phyloP scores from a whole-genome alignment of 768 basidiomycete species.

The Boletus tomentosulus region DNA sequence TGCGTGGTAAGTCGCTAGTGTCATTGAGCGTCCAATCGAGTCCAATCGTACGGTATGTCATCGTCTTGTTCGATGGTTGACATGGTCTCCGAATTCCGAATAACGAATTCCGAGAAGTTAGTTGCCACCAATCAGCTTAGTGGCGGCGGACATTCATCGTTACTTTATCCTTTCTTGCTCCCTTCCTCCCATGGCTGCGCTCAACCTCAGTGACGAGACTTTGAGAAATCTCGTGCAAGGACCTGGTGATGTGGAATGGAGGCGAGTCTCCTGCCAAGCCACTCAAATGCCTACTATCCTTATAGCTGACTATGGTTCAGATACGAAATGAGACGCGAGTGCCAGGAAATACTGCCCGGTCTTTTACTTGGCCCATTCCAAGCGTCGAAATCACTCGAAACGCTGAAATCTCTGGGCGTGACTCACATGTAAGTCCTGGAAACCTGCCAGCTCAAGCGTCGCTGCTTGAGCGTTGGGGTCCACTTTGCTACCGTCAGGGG shows the following conservation, averaged over 20 bases:
- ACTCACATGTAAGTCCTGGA: constrained; percentile 67
- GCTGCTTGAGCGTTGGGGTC: not conserved
- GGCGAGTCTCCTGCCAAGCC: constrained; percentile 38
- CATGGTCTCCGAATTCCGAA: constrained; percentile 27
- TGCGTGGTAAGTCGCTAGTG: constrained; percentile 8
- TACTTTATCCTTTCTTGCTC: not conserved
- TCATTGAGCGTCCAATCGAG: constrained; percentile 5
- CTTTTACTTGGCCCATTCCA: constrained; percentile 85
- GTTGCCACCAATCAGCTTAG: not conserved
- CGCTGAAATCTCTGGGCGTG: constrained; percentile 59
- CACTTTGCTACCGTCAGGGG: not conserved
- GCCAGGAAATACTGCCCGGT: constrained; percentile 84
- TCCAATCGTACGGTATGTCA: constrained; percentile 51
- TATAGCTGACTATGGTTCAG: constrained; percentile 34
- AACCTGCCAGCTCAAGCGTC: not conserved
- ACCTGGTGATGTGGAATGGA: constrained; percentile 81
- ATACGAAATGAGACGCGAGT: constrained; percentile 95
- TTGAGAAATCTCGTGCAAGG: constrained; percentile 68
- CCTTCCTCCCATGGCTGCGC: constrained; percentile 12
- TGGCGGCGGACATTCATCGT: not conserved
- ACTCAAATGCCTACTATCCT: not conserved
- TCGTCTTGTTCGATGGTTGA: constrained; percentile 48
- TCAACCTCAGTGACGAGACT: constrained; percentile 34
- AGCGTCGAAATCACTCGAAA: constrained; percentile 77
- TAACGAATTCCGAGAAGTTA: constrained; percentile 14